phyloP scores from a whole-genome alignment of 2,329 filamentous ascomycete genomes.

The Ophiostoma perfectum region DNA sequence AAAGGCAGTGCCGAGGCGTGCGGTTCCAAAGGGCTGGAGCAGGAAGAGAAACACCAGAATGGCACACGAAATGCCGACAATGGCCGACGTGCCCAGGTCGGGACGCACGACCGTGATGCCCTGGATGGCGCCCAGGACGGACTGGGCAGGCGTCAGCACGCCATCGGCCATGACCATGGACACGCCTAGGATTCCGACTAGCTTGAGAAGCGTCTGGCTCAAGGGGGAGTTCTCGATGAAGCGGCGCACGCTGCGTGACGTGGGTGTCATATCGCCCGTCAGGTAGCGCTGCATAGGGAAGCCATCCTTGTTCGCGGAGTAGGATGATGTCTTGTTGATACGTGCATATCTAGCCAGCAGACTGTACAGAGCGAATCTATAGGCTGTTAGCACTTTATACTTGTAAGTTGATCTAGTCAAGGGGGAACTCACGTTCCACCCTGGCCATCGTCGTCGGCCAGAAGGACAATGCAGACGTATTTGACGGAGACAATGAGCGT shows the following conservation, averaged over 20 bases:
- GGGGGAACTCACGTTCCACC: conserved; percentile 41
- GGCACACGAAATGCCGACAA: conserved; percentile 59
- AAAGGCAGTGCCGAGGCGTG: conserved; percentile 54
- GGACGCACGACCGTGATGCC: conserved; percentile 54
- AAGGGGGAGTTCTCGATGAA: conserved; percentile 53
- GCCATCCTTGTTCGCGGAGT: conserved; percentile 41
- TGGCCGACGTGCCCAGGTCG: conserved; percentile 49
- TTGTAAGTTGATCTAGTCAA: no score
- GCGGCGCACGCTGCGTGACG: conserved; percentile 48
- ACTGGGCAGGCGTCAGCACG: conserved; percentile 64
- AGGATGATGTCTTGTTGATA: conserved; percentile 56
- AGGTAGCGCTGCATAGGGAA: conserved; percentile 55
- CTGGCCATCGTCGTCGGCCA: conserved; percentile 65
- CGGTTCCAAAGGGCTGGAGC: conserved; percentile 60
- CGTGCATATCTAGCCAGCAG: conserved; percentile 57
- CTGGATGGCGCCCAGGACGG: conserved; percentile 64
- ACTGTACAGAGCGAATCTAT: conserved; percentile 53
- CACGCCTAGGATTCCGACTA: conserved; percentile 60
- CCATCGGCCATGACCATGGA: conserved; percentile 61
- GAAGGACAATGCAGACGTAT: conserved; percentile 60
- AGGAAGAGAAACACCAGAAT: conserved; percentile 60
- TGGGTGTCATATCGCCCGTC: conserved; percentile 50
- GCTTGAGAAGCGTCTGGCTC: conserved; percentile 51
- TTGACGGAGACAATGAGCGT: conserved; percentile 65
- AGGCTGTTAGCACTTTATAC: no score